Conservation (phyloP, 1,284 basidiomycete genomes). For the Meripilus lineatus region DNA sequence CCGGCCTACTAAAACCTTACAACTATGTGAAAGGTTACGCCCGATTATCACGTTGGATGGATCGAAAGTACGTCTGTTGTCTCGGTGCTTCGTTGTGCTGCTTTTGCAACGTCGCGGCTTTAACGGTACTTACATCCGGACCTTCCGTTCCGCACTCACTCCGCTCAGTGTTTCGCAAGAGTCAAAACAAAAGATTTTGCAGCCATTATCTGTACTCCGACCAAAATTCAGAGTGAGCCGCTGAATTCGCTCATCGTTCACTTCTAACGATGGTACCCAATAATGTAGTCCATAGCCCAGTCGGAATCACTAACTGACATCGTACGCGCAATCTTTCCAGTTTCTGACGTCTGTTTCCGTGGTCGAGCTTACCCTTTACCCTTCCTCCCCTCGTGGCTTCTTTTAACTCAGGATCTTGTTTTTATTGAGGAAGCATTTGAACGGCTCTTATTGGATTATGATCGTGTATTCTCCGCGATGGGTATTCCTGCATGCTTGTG, state of each 20-base stretch:
- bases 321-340: constrained; percentile 35
- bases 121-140: too few relatives aligned
- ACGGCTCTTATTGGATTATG: constrained; percentile 91
- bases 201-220: constrained; percentile 84
- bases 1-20: constrained; percentile 90
- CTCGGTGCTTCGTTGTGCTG: constrained; percentile 1
- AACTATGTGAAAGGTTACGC: constrained; percentile 96
- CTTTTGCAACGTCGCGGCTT: too few relatives aligned
- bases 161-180: constrained; percentile 78
- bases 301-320: constrained; percentile 75
- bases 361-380: too few relatives aligned
- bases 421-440: constrained; percentile 98
- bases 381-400: too few relatives aligned
- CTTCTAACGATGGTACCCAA: constrained; percentile 10
- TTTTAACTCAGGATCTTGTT: constrained; percentile 77
- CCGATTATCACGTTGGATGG: constrained; percentile 91
- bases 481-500: constrained; percentile 96
- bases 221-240: constrained; percentile 83
- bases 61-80: constrained; percentile 61
- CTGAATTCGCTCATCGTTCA: constrained; percentile 1
- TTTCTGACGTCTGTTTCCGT: neutral
- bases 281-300: constrained; percentile 75
- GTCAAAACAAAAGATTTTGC: constrained; percentile 85
- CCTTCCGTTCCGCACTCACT: neutral
- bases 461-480: constrained; percentile 93